Evolutionary conservation across 139 green algal species (phyloP).

Genomic region (Trebouxia sp.): DNA sequence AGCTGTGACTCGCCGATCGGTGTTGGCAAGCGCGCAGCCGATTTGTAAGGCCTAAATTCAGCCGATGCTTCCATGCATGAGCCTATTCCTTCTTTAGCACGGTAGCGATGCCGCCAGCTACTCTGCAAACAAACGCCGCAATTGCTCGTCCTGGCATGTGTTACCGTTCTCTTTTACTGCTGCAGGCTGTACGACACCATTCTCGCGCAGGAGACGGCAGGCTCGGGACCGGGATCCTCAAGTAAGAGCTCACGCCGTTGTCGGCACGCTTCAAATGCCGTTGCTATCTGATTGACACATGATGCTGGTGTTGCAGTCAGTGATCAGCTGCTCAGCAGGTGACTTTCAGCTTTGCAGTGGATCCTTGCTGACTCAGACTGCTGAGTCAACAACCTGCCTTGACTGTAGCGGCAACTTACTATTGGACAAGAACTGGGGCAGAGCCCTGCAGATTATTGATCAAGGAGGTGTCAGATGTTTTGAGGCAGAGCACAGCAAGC

Average conservation of each 20-base stretch:
- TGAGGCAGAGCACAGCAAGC: constrained; percentile 49
- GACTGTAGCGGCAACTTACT: constrained; percentile 66
- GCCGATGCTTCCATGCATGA: constrained; percentile 22
- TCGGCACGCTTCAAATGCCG: too few species aligned
- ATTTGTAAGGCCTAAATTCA: neutral
- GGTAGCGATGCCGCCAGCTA: neutral
- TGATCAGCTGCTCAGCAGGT: constrained; percentile 3
- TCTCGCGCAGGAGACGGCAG: too few species aligned
- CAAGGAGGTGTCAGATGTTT: constrained; percentile 62
- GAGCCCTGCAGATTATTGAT: constrained; percentile 77
- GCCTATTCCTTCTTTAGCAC: constrained; percentile 14
- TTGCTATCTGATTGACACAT: neutral
- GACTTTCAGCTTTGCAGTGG: too few species aligned
- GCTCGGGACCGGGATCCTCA: too few species aligned
- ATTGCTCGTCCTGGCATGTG: too few species aligned
- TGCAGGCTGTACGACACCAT: too few species aligned
- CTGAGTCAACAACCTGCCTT: neutral
- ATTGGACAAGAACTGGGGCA: constrained; percentile 70
- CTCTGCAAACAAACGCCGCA: neutral
- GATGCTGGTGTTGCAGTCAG: constrained; percentile 3
- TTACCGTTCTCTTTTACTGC: too few species aligned
- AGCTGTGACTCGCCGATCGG: too few species aligned
- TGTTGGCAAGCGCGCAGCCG: too few species aligned
- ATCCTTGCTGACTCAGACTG: too few species aligned
- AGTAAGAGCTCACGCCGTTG: too few species aligned